A percentile compares a stretch with the other conserved stretches of the same genome.
Evolutionary conservation across 1,284 basidiomycete species (phyloP).

Genomic region (Ustilago shanxiensis): DNA sequence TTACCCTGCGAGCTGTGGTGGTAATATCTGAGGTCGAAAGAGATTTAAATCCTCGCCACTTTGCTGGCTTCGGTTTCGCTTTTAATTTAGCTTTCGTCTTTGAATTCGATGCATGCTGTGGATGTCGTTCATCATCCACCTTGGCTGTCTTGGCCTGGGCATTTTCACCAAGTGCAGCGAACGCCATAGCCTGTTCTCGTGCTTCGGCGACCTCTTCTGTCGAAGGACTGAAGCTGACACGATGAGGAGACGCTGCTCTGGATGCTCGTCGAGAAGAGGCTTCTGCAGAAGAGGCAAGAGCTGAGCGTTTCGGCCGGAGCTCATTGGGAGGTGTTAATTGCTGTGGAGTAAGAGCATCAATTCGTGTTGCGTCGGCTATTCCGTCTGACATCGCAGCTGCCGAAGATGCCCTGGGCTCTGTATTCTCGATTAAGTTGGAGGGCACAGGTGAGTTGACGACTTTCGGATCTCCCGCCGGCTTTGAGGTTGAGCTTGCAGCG

Average conservation of each 20-base stretch:
- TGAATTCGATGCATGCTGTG: background rate
- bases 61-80: constrained; percentile 7
- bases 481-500: background rate
- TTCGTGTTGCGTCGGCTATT: background rate
- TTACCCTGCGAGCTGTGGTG: constrained; percentile 10
- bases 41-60: constrained; percentile 42
- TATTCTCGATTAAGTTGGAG: too few relatives aligned
- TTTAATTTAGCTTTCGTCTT: constrained; percentile 16
- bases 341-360: background rate
- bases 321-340: constrained; percentile 10
- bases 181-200: constrained; percentile 31
- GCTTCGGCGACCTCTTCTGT: constrained; percentile 48
- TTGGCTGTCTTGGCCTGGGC: background rate
- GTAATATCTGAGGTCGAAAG: constrained; percentile 35
- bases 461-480: background rate
- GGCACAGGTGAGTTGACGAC: background rate
- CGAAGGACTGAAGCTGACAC: constrained; percentile 57
- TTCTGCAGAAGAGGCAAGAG: constrained; percentile 11
- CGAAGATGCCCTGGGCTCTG: background rate
- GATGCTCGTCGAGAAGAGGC: constrained; percentile 16
- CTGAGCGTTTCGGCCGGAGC: constrained; percentile 24
- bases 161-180: background rate
- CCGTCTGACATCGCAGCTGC: background rate
- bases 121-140: background rate
- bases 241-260: constrained; percentile 28